Conservation (phyloP, 495 filamentous ascomycete species). For the Staphylotrichum tortipilum region DNA sequence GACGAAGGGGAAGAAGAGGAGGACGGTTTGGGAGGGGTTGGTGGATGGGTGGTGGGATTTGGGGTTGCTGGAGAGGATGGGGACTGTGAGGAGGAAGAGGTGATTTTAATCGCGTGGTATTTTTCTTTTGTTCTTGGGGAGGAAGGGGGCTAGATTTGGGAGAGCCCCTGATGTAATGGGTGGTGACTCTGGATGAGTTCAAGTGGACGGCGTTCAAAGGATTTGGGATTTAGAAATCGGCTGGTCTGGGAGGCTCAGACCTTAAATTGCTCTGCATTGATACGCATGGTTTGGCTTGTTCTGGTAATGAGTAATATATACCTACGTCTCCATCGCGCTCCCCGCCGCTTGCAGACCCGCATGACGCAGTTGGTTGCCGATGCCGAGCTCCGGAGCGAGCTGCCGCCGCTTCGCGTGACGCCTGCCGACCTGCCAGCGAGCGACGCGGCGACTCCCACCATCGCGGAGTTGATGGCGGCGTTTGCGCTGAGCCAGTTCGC, state of each 20-base stretch:
- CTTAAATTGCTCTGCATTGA: slow-evolving; percentile 1
- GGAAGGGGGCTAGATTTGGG: background rate
- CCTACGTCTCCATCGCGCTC: too few relatives aligned
- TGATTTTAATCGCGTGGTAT: background rate
- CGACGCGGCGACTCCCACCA: too few relatives aligned
- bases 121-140: background rate
- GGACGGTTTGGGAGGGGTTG: slow-evolving; percentile 31
- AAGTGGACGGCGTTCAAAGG: background rate
- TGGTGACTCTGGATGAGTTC: background rate
- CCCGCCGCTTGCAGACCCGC: background rate
- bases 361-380: too few relatives aligned
- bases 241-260: background rate
- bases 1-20: slow-evolving; percentile 17
- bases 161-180: background rate
- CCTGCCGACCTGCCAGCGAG: too few relatives aligned
- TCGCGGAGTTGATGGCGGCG: too few relatives aligned
- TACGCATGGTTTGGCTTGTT: slow-evolving; percentile 10
- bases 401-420: too few relatives aligned
- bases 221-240: background rate
- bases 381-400: too few relatives aligned
- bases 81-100: slow-evolving; percentile 20
- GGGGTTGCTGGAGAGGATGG: slow-evolving; percentile 33
- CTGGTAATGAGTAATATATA: slow-evolving; percentile 21
- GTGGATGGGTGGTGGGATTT: slow-evolving; percentile 44
- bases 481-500: too few relatives aligned